Conservation (phyloP, 2,329 filamentous ascomycete species). For the Diplocarpon rosae region DNA sequence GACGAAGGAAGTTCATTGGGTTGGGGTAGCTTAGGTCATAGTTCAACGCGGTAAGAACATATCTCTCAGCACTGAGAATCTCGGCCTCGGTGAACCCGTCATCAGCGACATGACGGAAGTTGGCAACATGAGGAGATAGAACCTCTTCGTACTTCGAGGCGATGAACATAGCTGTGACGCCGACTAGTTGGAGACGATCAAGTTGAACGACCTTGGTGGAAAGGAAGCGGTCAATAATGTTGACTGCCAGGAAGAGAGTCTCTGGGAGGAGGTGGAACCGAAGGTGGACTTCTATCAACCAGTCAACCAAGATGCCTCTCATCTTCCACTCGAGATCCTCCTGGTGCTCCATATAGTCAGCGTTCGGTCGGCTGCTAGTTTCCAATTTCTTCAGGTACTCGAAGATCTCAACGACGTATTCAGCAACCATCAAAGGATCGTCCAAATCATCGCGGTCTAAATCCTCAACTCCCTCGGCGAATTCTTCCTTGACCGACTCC, state of each 20-base stretch:
- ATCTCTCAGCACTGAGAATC: conserved; percentile 94
- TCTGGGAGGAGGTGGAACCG: conserved; percentile 92
- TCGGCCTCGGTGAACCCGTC: conserved; percentile 92
- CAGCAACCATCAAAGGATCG: conserved; percentile 94
- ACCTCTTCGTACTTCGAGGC: conserved; percentile 99
- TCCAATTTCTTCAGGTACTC: conserved; percentile 89
- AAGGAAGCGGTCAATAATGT: conserved; percentile 96
- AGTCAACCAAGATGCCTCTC: conserved; percentile 92
- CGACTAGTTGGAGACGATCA: conserved; percentile 90
- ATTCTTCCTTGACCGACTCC: conserved; percentile 19
- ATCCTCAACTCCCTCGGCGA: conserved; percentile 41
- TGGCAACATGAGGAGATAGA: conserved; percentile 88
- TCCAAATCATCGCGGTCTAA: conserved; percentile 81
- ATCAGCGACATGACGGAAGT: conserved; percentile 94
- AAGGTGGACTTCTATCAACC: conserved; percentile 96
- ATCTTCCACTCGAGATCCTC: conserved; percentile 98
- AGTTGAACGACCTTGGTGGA: conserved; percentile 92
- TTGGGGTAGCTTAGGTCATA: conserved; percentile 98
- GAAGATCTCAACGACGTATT: conserved; percentile 95
- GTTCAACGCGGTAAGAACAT: conserved; percentile 80
- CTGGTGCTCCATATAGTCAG: conserved; percentile 90
- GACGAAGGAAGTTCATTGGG: conserved; percentile 98
- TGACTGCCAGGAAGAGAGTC: conserved; percentile 92
- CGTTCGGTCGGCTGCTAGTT: conserved; percentile 69
- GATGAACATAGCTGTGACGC: conserved; percentile 98